phyloP scores from a whole-genome alignment of 306 rosid species.

The Adenanthera pavonina region DNA sequence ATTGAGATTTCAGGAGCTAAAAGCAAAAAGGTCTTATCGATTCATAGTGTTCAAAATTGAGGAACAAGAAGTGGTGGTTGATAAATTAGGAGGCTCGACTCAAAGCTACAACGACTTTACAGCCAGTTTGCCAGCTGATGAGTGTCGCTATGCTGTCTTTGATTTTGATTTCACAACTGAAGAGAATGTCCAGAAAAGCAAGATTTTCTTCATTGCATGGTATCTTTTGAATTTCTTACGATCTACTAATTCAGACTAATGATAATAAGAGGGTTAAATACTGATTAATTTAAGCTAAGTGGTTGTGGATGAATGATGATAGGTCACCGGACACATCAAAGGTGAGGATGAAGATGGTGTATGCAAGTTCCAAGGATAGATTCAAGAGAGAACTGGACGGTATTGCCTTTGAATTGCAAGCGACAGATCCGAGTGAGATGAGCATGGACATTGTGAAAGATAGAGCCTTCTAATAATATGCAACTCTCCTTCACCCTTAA shows the following conservation, averaged over 20 bases:
- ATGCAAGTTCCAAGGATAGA: constrained; percentile 94
- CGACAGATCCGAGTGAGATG: constrained; percentile 97
- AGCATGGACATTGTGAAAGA: constrained; percentile 84
- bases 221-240: constrained; percentile 7
- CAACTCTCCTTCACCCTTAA: constrained; percentile 38
- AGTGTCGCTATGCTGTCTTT: constrained; percentile 87
- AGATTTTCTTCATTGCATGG: constrained; percentile 94
- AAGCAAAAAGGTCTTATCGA: constrained; percentile 73
- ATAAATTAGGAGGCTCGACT: constrained; percentile 61
- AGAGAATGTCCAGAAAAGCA: constrained; percentile 94
- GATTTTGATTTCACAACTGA: constrained; percentile 79
- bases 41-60: constrained; percentile 80
- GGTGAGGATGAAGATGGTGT: constrained; percentile 97
- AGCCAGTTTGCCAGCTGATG: constrained; percentile 75
- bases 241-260: background rate
- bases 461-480: constrained; percentile 50
- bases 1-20: constrained; percentile 74
- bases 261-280: background rate
- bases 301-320: background rate
- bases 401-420: constrained; percentile 83
- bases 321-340: constrained; percentile 82
- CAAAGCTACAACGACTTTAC: constrained; percentile 68
- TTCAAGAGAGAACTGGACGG: constrained; percentile 93
- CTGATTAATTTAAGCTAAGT: background rate
- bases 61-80: constrained; percentile 66